Conservation (phyloP, 768 basidiomycete species). For the Tulasnella sp. region DNA sequence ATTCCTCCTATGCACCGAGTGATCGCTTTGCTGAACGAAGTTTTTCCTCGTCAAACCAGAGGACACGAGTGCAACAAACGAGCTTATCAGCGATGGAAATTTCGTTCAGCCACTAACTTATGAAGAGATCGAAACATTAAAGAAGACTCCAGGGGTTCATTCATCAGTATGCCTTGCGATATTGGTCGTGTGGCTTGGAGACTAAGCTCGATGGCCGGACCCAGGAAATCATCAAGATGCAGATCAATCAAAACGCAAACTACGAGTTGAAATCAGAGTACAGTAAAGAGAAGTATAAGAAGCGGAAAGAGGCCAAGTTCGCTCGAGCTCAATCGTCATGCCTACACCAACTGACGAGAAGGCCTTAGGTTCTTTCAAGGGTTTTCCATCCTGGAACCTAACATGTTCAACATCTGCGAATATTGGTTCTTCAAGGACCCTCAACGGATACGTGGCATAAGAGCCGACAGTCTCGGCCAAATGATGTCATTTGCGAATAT, state of each 20-base stretch:
- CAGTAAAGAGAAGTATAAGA: slow-evolving; percentile 97
- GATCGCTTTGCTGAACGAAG: neutral
- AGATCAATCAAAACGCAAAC: slow-evolving; percentile 89
- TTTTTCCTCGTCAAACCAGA: slow-evolving; percentile 48
- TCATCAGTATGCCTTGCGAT: slow-evolving; percentile 53
- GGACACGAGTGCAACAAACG: slow-evolving; percentile 96
- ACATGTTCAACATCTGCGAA: slow-evolving; percentile 78
- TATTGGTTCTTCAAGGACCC: slow-evolving; percentile 88
- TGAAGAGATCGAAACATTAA: slow-evolving; percentile 79
- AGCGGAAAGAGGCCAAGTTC: slow-evolving; percentile 94
- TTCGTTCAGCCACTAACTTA: slow-evolving; percentile 78
- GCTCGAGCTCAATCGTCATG: slow-evolving; percentile 33
- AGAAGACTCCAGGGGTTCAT: slow-evolving; percentile 69
- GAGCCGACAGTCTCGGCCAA: slow-evolving; percentile 85
- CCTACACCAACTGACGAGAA: slow-evolving; percentile 13
- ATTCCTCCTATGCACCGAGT: neutral
- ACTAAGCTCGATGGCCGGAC: too few relatives aligned
- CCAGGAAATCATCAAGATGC: slow-evolving; percentile 91
- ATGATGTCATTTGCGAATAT: slow-evolving; percentile 80
- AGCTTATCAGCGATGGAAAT: slow-evolving; percentile 75
- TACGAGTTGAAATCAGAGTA: slow-evolving; percentile 95
- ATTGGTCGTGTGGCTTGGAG: slow-evolving; percentile 31
- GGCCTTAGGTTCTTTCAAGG: slow-evolving; percentile 71
- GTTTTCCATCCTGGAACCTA: slow-evolving; percentile 85
- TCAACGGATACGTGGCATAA: slow-evolving; percentile 70